Evolutionary conservation across 129 eudicot species (phyloP).

Genomic region (Escallonia herrerae): DNA sequence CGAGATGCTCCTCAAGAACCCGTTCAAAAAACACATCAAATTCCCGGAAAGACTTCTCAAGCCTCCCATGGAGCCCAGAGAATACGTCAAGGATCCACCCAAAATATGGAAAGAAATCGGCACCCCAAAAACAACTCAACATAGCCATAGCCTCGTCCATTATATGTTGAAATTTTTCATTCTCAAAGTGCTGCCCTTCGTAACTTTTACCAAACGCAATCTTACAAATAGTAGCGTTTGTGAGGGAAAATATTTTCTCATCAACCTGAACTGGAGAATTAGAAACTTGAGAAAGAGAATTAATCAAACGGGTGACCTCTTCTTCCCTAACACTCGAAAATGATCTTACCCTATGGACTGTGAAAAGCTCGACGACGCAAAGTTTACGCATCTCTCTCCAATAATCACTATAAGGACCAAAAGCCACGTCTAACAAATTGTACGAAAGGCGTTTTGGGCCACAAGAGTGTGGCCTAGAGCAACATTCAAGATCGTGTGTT

Average conservation of each 20-base stretch:
- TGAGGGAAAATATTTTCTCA: neutral
- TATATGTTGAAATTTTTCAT: neutral
- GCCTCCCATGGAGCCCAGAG: constrained; percentile 14
- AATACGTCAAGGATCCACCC: constrained; percentile 12
- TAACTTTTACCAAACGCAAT: constrained; percentile 14
- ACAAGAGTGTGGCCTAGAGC: constrained; percentile 15
- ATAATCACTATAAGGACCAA: constrained; percentile 28
- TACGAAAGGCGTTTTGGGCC: constrained; percentile 9
- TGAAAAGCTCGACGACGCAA: constrained; percentile 18
- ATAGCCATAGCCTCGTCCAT: constrained; percentile 7
- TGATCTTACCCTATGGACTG: constrained; percentile 9
- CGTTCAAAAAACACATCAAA: constrained; percentile 10
- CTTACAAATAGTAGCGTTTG: constrained; percentile 4
- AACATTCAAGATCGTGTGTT: constrained; percentile 19
- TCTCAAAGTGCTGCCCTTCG: neutral
- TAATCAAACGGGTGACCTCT: constrained; percentile 7
- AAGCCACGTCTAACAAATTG: constrained; percentile 16
- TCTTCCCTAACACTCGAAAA: constrained; percentile 12
- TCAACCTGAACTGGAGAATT: constrained; percentile 1
- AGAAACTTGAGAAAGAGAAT: neutral
- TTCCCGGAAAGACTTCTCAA: constrained; percentile 6
- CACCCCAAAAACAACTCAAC: constrained; percentile 4
- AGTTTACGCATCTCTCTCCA: constrained; percentile 36
- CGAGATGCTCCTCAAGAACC: constrained; percentile 12
- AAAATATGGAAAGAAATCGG: constrained; percentile 9